Conservation (phyloP, 1,139 yeast species). For the Candida freyschussii region DNA sequence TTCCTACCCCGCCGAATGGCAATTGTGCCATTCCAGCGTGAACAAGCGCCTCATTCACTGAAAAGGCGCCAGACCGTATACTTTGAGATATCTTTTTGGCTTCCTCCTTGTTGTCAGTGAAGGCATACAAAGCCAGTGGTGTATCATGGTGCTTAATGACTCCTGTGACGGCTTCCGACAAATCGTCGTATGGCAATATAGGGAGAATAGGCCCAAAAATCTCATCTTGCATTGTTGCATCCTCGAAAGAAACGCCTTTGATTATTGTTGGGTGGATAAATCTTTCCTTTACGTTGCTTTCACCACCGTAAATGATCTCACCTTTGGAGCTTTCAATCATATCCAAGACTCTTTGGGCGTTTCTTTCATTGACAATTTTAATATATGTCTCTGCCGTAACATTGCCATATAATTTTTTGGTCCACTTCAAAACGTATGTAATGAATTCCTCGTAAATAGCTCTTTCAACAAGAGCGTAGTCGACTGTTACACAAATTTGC, state of each 20-base stretch:
- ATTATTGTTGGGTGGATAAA: constrained; percentile 75
- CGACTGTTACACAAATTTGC: constrained; percentile 88
- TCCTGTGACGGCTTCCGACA: constrained; percentile 44
- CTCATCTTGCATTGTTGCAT: constrained; percentile 70
- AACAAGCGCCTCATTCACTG: constrained; percentile 67
- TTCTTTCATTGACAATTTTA: constrained; percentile 58
- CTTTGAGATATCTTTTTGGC: constrained; percentile 45
- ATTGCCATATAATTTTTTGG: constrained; percentile 45
- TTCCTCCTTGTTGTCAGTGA: constrained; percentile 51
- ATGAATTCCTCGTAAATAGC: constrained; percentile 51
- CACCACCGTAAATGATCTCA: constrained; percentile 48
- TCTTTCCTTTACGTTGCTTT: constrained; percentile 38
- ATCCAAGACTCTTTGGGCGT: constrained; percentile 47
- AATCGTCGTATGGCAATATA: constrained; percentile 48
- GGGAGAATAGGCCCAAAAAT: constrained; percentile 87
- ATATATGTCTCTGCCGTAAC: constrained; percentile 41
- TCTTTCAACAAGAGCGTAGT: constrained; percentile 67
- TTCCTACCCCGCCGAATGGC: constrained; percentile 93
- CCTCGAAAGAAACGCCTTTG: constrained; percentile 56
- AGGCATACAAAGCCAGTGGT: constrained; percentile 83
- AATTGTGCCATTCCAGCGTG: constrained; percentile 68
- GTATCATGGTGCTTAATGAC: constrained; percentile 60
- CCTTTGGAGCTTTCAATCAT: constrained; percentile 56
- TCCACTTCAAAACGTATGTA: constrained; percentile 37
- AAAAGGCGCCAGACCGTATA: constrained; percentile 70